Evolutionary conservation across 495 filamentous ascomycete genomes (phyloP), one percentile per base, ranked within the genome.

Genomic region (Articulospora tetracladia): DNA sequence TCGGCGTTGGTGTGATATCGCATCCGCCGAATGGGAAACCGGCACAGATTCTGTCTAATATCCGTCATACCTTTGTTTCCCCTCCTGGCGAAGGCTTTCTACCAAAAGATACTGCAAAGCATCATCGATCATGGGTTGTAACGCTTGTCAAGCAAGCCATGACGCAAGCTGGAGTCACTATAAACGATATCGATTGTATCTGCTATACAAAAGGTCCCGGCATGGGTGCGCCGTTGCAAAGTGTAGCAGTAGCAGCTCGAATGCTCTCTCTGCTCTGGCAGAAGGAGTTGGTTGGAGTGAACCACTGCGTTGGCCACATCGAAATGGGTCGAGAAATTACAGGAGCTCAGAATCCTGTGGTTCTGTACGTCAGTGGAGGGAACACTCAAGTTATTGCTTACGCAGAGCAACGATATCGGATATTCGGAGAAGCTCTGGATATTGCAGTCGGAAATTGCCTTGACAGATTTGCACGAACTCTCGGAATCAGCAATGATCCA

Each of bases 301-400:
- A 98, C 74, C 94, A 98, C 73, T 98, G 94, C 73, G 87, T 98
- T 41, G 94, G 94, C 54, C 94, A 92, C 87, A 97, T 98, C 51
- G 94, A 98, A 77, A 98, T 98, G 94, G 94, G 94, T 25, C 83
- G 94, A 36, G 82, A 90, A 53, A 96, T 98, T 70, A 98, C 94
- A 20, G 90, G 89, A 56, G 91, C 95, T 15, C 69, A 78, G n/a
- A 92, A 97, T 74, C 94, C 94, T 1, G 90, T 97, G 25, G 94
- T 98, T 26, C 78, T 98, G 46, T 98, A 98, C 76, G 94, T 98
- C 32, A 92, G 87, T 19, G 94, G 94, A 57, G 94, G 94, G 55
- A 98, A 98, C 78, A 97, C 93, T 30, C 95, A 98, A 74, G 93
- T 98, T 8, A 98, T 98, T 65, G 94, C 94, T 28, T 98, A 98